phyloP scores from a whole-genome alignment of 768 basidiomycete species.

The Artomyces pyxidatus region DNA sequence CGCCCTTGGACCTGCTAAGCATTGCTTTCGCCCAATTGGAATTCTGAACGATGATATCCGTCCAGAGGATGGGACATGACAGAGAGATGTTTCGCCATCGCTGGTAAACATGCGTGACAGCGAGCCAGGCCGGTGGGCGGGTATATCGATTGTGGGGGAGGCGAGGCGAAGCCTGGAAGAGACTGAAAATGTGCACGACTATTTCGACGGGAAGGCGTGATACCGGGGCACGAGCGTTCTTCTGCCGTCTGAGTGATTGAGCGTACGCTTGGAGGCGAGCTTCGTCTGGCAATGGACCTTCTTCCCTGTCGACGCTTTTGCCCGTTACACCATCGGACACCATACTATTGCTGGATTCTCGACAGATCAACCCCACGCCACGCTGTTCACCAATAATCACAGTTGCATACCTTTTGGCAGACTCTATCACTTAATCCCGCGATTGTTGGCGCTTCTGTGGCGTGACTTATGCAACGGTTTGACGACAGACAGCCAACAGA shows the following conservation, averaged over 20 bases:
- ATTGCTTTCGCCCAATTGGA: slow-evolving; percentile 9
- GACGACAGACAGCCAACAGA: too few relatives aligned
- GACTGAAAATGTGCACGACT: slow-evolving; percentile 10
- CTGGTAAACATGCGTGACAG: slow-evolving; percentile 12
- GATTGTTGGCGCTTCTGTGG: too few relatives aligned
- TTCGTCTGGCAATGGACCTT: too few relatives aligned
- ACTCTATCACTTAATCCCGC: too few relatives aligned
- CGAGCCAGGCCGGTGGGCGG: slow-evolving; percentile 8
- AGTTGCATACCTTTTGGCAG: too few relatives aligned
- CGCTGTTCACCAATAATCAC: too few relatives aligned
- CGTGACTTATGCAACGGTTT: too few relatives aligned
- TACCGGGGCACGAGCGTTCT: slow-evolving; percentile 9
- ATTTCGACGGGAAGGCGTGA: slow-evolving; percentile 12
- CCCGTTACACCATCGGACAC: too few relatives aligned
- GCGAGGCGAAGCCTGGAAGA: slow-evolving; percentile 5
- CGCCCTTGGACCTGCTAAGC: slow-evolving; percentile 9
- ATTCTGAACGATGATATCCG: slow-evolving; percentile 9
- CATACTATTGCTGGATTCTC: too few relatives aligned
- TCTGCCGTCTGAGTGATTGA: slow-evolving; percentile 6
- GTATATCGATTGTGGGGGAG: slow-evolving; percentile 7
- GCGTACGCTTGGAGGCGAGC: too few relatives aligned
- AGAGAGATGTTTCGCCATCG: slow-evolving; percentile 11
- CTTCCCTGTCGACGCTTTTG: too few relatives aligned
- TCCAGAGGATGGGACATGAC: slow-evolving; percentile 10
- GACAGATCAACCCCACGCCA: too few relatives aligned